Evolutionary conservation across 768 basidiomycete species (phyloP).

Genomic region (Rhodotorula toruloides): DNA sequence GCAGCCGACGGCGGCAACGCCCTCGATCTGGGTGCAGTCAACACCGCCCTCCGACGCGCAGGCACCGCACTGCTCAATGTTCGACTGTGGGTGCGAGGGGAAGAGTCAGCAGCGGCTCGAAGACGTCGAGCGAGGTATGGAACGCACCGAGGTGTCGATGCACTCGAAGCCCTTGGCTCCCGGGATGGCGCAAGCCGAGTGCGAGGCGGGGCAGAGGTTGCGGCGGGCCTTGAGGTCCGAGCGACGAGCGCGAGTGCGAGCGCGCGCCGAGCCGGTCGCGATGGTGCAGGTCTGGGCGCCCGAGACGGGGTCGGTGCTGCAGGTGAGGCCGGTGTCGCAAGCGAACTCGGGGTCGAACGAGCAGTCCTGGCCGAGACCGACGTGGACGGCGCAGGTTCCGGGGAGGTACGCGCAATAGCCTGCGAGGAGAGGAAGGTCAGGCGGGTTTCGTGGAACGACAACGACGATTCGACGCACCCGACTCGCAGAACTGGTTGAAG

Average conservation of each 20-base stretch:
- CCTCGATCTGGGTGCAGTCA: not conserved
- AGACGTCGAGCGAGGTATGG: not conserved
- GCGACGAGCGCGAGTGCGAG: constrained; percentile 23
- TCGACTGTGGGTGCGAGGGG: not conserved
- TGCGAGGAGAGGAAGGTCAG: no score
- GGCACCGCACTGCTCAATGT: constrained; percentile 18
- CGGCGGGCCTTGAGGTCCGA: not conserved
- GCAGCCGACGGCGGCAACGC: constrained; percentile 3
- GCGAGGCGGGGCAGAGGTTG: constrained; percentile 11
- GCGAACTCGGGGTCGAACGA: not conserved
- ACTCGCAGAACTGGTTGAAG: not conserved
- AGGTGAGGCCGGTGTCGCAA: not conserved
- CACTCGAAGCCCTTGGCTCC: constrained; percentile 12
- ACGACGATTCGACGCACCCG: not conserved
- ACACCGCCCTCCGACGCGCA: constrained; percentile 4
- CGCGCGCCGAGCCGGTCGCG: not conserved
- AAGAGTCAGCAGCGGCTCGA: not conserved
- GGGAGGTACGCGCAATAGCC: not conserved
- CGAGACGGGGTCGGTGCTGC: constrained; percentile 4
- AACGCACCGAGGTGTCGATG: constrained; percentile 16
- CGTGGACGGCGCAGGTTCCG: not conserved
- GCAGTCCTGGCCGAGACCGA: constrained; percentile 1
- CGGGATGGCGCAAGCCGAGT: constrained; percentile 11
- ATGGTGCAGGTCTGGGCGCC: no score
- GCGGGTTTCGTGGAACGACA: not conserved